Base-by-base conservation (phyloP, 2,329 filamentous ascomycete species). In the Torrubiella hemipterigena region DNA sequence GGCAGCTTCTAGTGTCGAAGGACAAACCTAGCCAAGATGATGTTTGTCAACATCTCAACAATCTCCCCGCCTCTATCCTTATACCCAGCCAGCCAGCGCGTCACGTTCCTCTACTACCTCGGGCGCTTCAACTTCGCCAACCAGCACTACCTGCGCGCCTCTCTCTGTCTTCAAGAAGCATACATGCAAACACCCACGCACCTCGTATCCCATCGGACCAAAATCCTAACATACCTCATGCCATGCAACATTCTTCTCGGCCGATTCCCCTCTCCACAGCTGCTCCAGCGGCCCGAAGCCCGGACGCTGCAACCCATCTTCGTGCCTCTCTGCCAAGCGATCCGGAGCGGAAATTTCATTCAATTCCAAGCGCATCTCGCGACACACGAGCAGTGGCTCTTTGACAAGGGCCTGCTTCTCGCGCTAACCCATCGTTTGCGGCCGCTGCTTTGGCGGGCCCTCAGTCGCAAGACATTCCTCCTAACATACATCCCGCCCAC, bases 71-170 rank as follows among this genome's bases (percentile, higher is more conserved):
- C 85, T 0, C 60, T 96, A 10, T 67, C 72, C 2, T 71, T 83
- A 31, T 96, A 93, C 48, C 85, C 87, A 3, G 84, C 83, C 15
- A 72, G 81, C 6, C 83, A 96, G 50, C 75, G 86, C 29, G 85
- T 94, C 30, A 93, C 86, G 4, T 96, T 87, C 45, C 76, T 96
- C 11, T 95, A 94, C 59, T 94, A 94, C 50, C 77, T 96, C 6
- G 89, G 89, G 13, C 79, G 86, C 36, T 95, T 89, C 56, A 76
- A 87, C 48, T 85, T 93, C 51, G 76, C 82, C 40, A 87, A 84
- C 52, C 81, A 77, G 42, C 79, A 93, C 49, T 94, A 85, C 54
- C 74, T 73, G 38, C 77, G 81, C 17, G 85, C 87, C 0, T 73
- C 79, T 31, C 63, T 74, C 29, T 84, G 80, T 21, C 63, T 95